Evolutionary conservation across 2,329 filamentous ascomycete genomes (phyloP).

Genomic region (Fusarium sp.): DNA sequence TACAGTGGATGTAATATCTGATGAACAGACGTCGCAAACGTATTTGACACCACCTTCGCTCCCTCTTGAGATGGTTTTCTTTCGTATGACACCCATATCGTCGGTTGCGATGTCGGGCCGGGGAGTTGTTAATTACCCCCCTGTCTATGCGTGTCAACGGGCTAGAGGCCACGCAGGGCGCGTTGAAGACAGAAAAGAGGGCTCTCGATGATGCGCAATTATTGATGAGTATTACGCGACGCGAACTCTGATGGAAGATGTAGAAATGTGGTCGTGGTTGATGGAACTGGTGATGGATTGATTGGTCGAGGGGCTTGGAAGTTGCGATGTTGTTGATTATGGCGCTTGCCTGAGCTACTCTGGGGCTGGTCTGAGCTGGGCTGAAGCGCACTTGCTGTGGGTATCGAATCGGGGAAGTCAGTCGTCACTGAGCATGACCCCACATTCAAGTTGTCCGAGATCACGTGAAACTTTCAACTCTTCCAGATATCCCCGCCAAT

Average conservation of each 20-base stretch:
- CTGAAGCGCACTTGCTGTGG: constrained; percentile 10
- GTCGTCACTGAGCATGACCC: constrained; percentile 17
- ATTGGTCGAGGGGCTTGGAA: constrained; percentile 39
- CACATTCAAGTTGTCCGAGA: neutral
- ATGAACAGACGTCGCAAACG: constrained; percentile 96
- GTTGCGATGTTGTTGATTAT: constrained; percentile 44
- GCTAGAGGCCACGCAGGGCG: constrained; percentile 31
- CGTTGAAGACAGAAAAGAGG: constrained; percentile 22
- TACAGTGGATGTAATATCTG: constrained; percentile 97
- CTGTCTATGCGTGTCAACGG: constrained; percentile 33
- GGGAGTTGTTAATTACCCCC: constrained; percentile 45
- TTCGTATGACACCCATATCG: constrained; percentile 91
- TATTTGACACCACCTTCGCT: constrained; percentile 94
- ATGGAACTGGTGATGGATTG: constrained; percentile 41
- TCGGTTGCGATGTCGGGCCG: constrained; percentile 42
- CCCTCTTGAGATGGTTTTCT: constrained; percentile 88
- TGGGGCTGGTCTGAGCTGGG: constrained; percentile 11
- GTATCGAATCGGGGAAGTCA: constrained; percentile 34
- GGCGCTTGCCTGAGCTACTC: constrained; percentile 33
- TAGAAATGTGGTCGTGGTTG: constrained; percentile 41
- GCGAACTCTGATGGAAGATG: constrained; percentile 48
- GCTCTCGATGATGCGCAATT: constrained; percentile 35
- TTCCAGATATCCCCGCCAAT: constrained; percentile 4
- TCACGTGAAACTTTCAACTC: constrained; percentile 3
- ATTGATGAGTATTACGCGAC: constrained; percentile 29